A percentile compares a stretch with the other conserved stretches of the same genome.
Evolutionary conservation across 768 basidiomycete genomes (phyloP).

Genomic region (Pluteus cervinus): DNA sequence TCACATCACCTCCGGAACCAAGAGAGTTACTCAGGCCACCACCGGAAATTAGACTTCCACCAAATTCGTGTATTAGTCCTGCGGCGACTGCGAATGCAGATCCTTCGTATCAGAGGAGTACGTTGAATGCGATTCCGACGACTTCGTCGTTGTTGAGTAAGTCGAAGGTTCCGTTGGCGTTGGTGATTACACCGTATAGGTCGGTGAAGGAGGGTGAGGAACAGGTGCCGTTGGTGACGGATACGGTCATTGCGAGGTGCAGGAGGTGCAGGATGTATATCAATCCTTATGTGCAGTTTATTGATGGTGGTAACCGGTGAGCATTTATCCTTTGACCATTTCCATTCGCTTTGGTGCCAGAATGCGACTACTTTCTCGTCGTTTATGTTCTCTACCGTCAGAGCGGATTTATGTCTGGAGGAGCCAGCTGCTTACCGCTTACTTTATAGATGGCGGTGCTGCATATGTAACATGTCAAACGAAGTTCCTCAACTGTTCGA

Average conservation of each 20-base stretch:
- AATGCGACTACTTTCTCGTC: no score
- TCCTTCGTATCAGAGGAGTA: constrained; percentile 86
- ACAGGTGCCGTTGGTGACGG: constrained; percentile 83
- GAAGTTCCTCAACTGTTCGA: constrained; percentile 98
- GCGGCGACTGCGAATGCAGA: constrained; percentile 81
- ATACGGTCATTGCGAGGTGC: constrained; percentile 94
- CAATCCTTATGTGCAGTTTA: constrained; percentile 96
- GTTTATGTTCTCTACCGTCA: no score
- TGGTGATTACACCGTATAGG: constrained; percentile 88
- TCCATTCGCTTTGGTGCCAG: no score
- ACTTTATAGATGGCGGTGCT: constrained; percentile 85
- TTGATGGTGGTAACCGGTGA: constrained; percentile 96
- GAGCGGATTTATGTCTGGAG: background rate
- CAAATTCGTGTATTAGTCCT: constrained; percentile 74
- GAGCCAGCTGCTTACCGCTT: no score
- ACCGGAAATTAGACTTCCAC: constrained; percentile 86
- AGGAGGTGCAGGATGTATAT: constrained; percentile 95
- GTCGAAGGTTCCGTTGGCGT: constrained; percentile 83
- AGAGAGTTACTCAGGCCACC: constrained; percentile 74
- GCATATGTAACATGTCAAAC: constrained; percentile 97
- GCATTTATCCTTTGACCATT: no score
- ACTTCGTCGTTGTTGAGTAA: constrained; percentile 84
- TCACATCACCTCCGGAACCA: constrained; percentile 91
- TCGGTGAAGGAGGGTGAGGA: constrained; percentile 79
- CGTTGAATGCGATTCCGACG: constrained; percentile 89